phyloP scores from a whole-genome alignment of 2,329 filamentous ascomycete genomes.

The Aspergillus novoparasiticus region DNA sequence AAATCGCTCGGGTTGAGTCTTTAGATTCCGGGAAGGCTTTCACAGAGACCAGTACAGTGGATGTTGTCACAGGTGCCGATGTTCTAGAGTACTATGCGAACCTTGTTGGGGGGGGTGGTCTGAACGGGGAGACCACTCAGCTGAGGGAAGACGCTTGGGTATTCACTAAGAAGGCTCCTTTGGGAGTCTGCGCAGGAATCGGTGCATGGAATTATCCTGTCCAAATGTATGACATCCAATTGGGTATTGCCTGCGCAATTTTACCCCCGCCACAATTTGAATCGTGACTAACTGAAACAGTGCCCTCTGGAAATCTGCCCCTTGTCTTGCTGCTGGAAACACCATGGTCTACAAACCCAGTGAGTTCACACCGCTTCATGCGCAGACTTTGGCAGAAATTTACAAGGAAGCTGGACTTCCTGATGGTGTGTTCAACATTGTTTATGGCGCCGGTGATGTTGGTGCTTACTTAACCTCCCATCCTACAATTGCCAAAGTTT shows the following conservation, averaged over 20 bases:
- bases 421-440: constrained; percentile 81
- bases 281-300: constrained; percentile 27
- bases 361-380: constrained; percentile 85
- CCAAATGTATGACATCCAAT: constrained; percentile 61
- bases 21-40: constrained; percentile 84
- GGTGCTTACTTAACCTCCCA: constrained; percentile 76
- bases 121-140: constrained; percentile 78
- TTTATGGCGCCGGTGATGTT: constrained; percentile 77
- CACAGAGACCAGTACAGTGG: constrained; percentile 81
- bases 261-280: no score
- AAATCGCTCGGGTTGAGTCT: constrained; percentile 77
- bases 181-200: constrained; percentile 84
- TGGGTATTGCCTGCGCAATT: neutral
- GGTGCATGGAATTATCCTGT: constrained; percentile 93
- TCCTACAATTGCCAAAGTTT: constrained; percentile 76
- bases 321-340: constrained; percentile 82
- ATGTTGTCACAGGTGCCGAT: constrained; percentile 80
- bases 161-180: constrained; percentile 77
- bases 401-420: constrained; percentile 79
- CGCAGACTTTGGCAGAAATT: constrained; percentile 71
- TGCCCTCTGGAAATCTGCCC: constrained; percentile 84
- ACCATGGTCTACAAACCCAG: constrained; percentile 91
- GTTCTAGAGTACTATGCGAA: constrained; percentile 86
- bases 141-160: constrained; percentile 77
- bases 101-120: constrained; percentile 72